These are phyloP conservation scores for Pyrus pyrifolia DNA, from an alignment of 306 rosid genomes.

Conservation along the genomic window DNA sequence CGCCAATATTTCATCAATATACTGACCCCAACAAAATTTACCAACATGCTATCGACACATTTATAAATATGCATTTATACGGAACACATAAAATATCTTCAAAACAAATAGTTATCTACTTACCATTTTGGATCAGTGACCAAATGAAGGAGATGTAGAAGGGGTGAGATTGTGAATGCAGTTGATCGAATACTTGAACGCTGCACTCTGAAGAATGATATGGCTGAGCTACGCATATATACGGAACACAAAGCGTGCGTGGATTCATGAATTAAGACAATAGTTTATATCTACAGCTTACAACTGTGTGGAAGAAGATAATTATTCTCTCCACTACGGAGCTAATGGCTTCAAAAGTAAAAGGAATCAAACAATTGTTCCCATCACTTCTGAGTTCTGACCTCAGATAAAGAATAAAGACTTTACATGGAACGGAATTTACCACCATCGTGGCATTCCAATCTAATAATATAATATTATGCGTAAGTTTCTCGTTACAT, in stretches of 20 bases:
- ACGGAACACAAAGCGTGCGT: background rate
- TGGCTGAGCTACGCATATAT: background rate
- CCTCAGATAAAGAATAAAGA: background rate
- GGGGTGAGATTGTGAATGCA: background rate
- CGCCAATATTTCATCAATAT: no score
- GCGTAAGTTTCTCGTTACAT: background rate
- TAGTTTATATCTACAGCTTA: background rate
- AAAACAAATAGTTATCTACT: background rate
- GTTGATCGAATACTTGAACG: background rate
- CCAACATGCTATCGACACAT: no score
- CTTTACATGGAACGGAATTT: no score
- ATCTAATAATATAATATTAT: no score
- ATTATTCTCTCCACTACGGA: conserved; percentile 8
- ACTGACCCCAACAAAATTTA: no score
- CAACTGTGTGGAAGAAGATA: background rate
- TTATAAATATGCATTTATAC: no score
- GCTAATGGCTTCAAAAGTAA: background rate
- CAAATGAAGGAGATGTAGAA: background rate
- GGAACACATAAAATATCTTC: no score
- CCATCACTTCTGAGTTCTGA: background rate
- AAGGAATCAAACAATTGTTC: background rate
- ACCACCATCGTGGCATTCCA: no score
- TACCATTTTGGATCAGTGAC: background rate
- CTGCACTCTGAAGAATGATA: background rate
- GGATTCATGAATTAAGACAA: background rate